A percentile compares a stretch with the other conserved stretches of the same genome.
Evolutionary conservation across 208 protist genomes (phyloP).

Genomic region (Angomonas deanei): DNA sequence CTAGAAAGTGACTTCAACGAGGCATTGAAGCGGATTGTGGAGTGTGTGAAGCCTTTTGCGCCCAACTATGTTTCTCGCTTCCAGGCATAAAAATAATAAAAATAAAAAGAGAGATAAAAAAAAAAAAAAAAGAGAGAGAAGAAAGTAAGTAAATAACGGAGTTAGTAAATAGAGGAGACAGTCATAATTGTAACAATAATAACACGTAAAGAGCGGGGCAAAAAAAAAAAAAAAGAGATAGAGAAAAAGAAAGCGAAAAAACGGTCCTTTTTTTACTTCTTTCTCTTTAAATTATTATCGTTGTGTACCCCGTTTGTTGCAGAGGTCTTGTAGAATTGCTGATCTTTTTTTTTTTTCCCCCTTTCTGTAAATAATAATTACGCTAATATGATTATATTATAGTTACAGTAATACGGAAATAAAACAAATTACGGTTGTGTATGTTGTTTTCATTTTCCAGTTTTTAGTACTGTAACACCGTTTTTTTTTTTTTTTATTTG

Average conservation of each 20-base stretch:
- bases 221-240: background rate
- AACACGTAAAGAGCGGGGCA: background rate
- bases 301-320: no score
- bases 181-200: background rate
- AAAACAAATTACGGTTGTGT: background rate
- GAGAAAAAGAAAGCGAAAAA: no score
- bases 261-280: no score
- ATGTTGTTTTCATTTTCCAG: no score
- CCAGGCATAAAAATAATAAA: background rate
- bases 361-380: no score
- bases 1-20: conserved; percentile 40
- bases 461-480: background rate
- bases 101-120: conserved; percentile 6
- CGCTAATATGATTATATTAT: no score
- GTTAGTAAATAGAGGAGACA: conserved; percentile 8
- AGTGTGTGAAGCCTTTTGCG: conserved; percentile 51
- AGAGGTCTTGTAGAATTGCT: no score
- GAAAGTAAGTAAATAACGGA: conserved; percentile 12
- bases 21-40: conserved; percentile 57
- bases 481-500: conserved; percentile 15
- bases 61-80: conserved; percentile 58
- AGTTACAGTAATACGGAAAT: background rate
- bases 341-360: no score
- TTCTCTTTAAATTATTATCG: no score
- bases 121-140: conserved; percentile 13